Percentiles rank a stretch among this genome's conserved stretches.
Conservation (phyloP, 2,329 filamentous ascomycete species). For the Colletotrichum godetiae region DNA sequence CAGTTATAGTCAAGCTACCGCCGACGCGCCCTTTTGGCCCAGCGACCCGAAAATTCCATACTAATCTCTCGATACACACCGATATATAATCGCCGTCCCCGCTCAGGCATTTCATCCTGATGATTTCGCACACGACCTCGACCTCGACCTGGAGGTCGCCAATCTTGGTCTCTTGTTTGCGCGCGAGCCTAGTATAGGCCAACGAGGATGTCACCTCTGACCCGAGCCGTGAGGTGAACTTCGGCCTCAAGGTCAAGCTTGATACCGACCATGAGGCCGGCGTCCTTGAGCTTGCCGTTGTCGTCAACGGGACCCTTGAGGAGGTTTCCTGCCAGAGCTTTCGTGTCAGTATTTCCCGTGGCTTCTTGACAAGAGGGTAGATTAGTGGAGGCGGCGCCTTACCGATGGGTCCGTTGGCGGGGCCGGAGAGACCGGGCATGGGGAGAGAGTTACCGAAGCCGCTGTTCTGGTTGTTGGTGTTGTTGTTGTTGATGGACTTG, state of each 20-base stretch:
- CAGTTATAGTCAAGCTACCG: background rate
- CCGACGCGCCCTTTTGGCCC: background rate
- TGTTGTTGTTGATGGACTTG: slow-evolving; percentile 27
- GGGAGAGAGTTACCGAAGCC: slow-evolving; percentile 49
- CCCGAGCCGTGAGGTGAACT: slow-evolving; percentile 69
- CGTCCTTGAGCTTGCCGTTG: slow-evolving; percentile 66
- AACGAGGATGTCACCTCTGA: slow-evolving; percentile 70
- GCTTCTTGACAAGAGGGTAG: background rate
- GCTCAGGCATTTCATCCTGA: background rate
- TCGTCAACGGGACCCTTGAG: slow-evolving; percentile 69
- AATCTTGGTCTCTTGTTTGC: background rate
- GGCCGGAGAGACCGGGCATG: slow-evolving; percentile 50
- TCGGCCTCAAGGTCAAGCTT: slow-evolving; percentile 74
- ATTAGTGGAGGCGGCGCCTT: slow-evolving; percentile 2
- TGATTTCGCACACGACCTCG: background rate
- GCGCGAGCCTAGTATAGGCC: slow-evolving; percentile 60
- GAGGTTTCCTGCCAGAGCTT: slow-evolving; percentile 54
- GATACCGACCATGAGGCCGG: slow-evolving; percentile 69
- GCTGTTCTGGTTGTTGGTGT: slow-evolving; percentile 18
- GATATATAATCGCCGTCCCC: background rate
- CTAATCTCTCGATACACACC: background rate
- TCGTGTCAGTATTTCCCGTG: background rate
- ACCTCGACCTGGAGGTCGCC: background rate
- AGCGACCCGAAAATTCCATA: background rate
- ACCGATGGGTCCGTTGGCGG: slow-evolving; percentile 46